Conservation (phyloP, 2,329 filamentous ascomycete species). For the Thielaviopsis populi region DNA sequence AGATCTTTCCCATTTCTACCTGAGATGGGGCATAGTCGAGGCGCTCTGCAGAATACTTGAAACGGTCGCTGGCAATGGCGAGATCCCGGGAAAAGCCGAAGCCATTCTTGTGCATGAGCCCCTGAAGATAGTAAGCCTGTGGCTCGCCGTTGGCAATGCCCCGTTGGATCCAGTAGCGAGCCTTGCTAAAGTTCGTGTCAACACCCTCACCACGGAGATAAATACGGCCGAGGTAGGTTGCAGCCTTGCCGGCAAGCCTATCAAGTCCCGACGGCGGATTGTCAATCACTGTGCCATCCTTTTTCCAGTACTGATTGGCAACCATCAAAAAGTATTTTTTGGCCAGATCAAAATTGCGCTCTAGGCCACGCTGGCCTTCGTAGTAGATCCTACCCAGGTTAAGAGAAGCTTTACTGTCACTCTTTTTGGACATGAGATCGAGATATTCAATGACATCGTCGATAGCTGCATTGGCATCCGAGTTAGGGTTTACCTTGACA, state of each 20-base stretch:
- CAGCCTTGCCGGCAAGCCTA: slow-evolving; percentile 66
- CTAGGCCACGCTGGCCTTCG: slow-evolving; percentile 63
- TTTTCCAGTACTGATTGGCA: slow-evolving; percentile 65
- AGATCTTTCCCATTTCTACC: slow-evolving; percentile 67
- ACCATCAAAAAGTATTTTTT: slow-evolving; percentile 70
- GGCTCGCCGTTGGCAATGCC: slow-evolving; percentile 62
- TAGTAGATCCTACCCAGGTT: slow-evolving; percentile 78
- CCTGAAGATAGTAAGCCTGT: slow-evolving; percentile 71
- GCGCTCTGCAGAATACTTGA: slow-evolving; percentile 67
- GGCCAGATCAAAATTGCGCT: slow-evolving; percentile 56
- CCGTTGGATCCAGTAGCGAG: slow-evolving; percentile 68
- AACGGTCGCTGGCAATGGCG: slow-evolving; percentile 55
- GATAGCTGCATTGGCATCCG: slow-evolving; percentile 70
- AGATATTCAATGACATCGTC: slow-evolving; percentile 92
- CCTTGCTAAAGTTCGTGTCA: slow-evolving; percentile 60
- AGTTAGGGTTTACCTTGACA: slow-evolving; percentile 54
- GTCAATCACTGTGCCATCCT: slow-evolving; percentile 58
- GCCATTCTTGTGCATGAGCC: slow-evolving; percentile 69
- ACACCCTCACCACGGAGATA: slow-evolving; percentile 77
- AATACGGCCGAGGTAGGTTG: slow-evolving; percentile 79
- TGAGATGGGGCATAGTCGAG: slow-evolving; percentile 60
- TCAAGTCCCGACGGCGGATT: slow-evolving; percentile 57
- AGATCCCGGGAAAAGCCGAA: slow-evolving; percentile 57
- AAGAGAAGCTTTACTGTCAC: slow-evolving; percentile 74
- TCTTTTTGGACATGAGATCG: slow-evolving; percentile 78